Evolutionary conservation across 208 protist species (phyloP).

Genomic region (Trypanosoma rangeli): DNA sequence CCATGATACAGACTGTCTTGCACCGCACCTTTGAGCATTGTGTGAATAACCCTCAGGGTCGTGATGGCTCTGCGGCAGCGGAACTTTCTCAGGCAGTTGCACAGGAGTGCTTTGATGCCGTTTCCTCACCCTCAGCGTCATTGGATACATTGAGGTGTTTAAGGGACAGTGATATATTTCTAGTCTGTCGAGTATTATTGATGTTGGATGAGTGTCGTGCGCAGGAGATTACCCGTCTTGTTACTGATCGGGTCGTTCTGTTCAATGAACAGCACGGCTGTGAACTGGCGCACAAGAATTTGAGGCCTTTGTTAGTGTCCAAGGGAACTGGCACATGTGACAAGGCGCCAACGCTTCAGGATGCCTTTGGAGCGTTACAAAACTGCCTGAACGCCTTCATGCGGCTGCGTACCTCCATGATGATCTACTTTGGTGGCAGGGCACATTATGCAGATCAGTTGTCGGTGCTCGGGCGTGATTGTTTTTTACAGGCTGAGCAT

Average conservation of each 20-base stretch:
- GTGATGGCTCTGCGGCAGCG: background rate
- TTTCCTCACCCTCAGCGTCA: background rate
- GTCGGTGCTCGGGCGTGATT: constrained; percentile 40
- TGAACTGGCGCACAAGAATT: constrained; percentile 10
- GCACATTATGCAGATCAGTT: constrained; percentile 47
- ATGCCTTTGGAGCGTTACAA: constrained; percentile 51
- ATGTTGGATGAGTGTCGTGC: constrained; percentile 36
- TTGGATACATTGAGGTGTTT: background rate
- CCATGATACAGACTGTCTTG: constrained; percentile 11
- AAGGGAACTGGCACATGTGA: background rate
- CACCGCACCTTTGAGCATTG: constrained; percentile 9
- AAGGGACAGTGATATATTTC: constrained; percentile 5
- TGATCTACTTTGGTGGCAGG: constrained; percentile 48
- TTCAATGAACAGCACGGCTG: constrained; percentile 13
- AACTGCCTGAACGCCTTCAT: constrained; percentile 51
- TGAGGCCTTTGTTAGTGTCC: constrained; percentile 7
- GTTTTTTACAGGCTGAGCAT: constrained; percentile 30
- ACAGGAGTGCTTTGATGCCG: background rate
- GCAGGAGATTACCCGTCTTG: constrained; percentile 4
- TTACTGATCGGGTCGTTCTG: constrained; percentile 23
- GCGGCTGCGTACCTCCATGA: constrained; percentile 43
- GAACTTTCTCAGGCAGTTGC: background rate
- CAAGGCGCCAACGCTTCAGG: constrained; percentile 8
- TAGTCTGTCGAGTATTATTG: constrained; percentile 21
- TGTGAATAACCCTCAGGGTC: background rate